These are phyloP conservation scores for Xylariomycetidae sp. DNA, from an alignment of 2,329 filamentous ascomycete genomes.

Conservation along the genomic window DNA sequence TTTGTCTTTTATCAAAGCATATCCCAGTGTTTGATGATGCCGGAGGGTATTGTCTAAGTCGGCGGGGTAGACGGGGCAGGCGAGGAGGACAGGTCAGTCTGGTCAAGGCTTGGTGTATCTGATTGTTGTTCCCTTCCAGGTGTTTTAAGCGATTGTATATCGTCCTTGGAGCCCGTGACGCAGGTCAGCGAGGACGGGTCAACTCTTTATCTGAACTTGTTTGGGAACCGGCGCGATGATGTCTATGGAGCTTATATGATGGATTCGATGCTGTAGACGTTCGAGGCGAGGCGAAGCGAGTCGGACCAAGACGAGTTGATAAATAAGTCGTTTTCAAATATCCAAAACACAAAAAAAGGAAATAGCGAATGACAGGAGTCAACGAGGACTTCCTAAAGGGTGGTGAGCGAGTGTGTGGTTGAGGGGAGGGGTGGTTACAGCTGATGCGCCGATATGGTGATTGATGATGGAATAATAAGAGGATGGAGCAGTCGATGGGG, in stretches of 20 bases:
- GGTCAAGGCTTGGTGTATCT: conserved; percentile 13
- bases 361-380: conserved; percentile 73
- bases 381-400: conserved; percentile 64
- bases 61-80: conserved; percentile 3
- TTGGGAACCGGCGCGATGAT: conserved; percentile 5
- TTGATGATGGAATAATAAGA: conserved; percentile 31
- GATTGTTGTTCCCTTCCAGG: conserved; percentile 26
- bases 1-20: conserved; percentile 15
- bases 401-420: conserved; percentile 44
- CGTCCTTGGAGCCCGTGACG: conserved; percentile 21
- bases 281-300: conserved; percentile 14
- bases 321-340: conserved; percentile 29
- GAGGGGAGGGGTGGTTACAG: conserved; percentile 33
- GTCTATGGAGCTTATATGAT: conserved; percentile 15
- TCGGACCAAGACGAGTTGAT: conserved; percentile 20
- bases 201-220: conserved; percentile 15
- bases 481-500: conserved; percentile 27
- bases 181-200: conserved; percentile 21
- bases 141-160: conserved; percentile 32
- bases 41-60: conserved; percentile 6
- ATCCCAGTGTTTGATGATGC: conserved; percentile 10
- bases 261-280: conserved; percentile 9
- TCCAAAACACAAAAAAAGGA: conserved; percentile 46
- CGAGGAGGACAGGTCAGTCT: conserved; percentile 2
- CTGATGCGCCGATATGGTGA: conserved; percentile 31